Base-by-base conservation (phyloP, 2,329 filamentous ascomycete species). In the Colletotrichum destructivum region DNA sequence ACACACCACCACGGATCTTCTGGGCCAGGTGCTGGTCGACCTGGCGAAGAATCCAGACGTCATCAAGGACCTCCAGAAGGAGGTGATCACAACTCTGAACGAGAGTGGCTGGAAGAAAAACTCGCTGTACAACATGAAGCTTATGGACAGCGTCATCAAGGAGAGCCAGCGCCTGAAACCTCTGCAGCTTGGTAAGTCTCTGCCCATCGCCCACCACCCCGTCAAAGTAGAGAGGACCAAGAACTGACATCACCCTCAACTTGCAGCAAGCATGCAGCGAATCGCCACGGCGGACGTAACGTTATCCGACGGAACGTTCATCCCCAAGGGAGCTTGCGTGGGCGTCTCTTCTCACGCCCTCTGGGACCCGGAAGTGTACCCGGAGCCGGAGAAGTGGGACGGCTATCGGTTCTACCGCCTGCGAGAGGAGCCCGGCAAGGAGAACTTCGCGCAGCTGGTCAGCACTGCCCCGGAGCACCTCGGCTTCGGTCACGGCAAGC, bases 71-170 rank as follows among this genome's bases (percentile, higher is more conserved):
- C 73, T 88, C 46, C 78, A 84, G 2, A 78, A 84, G 16, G 86
- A 88, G 76, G 82, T 86, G 11, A 56, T 75, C 1, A 59, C 69
- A 0, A 78, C 83, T 1, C 71, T 84, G 13, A 73, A 76, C 2
- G 77, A 82, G 40, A 80, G 82, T 16, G 79, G 78, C 0, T 82
- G 78, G 78, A 78, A 75, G 26, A 83, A 82, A 72, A 78, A 77
- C 0, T 73, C 81, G 0, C 72, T 86, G 2, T 81, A 80, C 72
- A 80, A 81, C 46, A 75, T 86, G 55, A 81, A 80, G 67, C 75
- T 84, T 2, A 73, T 85, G 69, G 83, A 85, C 72, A 85, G 83
- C 59, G 78, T 81, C 0, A 72, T 85, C 61, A 84, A 84, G 64
- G 83, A 85, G 73, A 77, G 76, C 1, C 79, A 81, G 69, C 76